phyloP scores from a whole-genome alignment of 2,329 filamentous ascomycete species.

The Endoconidiophora laricicola region DNA sequence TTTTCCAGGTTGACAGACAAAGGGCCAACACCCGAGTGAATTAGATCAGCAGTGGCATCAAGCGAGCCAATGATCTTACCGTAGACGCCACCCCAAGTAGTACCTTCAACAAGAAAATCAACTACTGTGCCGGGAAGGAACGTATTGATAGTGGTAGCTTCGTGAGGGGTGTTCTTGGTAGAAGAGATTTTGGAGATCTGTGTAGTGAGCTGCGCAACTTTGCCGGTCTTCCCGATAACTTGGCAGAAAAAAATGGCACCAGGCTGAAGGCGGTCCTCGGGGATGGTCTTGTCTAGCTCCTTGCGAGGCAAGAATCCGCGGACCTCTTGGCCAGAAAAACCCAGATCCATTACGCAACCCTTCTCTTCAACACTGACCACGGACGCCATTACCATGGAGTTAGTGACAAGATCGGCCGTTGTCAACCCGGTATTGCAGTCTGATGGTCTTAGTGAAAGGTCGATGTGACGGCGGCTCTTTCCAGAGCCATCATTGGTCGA shows the following conservation, averaged over 20 bases:
- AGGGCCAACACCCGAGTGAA: conserved; percentile 68
- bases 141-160: conserved; percentile 73
- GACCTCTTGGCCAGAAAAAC: conserved; percentile 48
- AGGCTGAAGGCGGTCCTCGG: conserved; percentile 55
- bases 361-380: conserved; percentile 90
- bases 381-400: conserved; percentile 71
- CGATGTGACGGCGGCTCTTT: conserved; percentile 65
- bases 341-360: conserved; percentile 83
- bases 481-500: conserved; percentile 45
- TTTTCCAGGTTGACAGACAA: conserved; percentile 53
- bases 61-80: conserved; percentile 88
- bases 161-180: conserved; percentile 45
- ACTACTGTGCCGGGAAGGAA: conserved; percentile 87
- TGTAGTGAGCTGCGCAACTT: conserved; percentile 73
- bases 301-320: conserved; percentile 75
- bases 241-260: conserved; percentile 75
- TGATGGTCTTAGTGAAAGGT: conserved; percentile 67
- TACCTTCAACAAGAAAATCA: conserved; percentile 66
- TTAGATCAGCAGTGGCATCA: conserved; percentile 75
- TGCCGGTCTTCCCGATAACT: conserved; percentile 61
- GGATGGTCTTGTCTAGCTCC: conserved; percentile 52
- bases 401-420: conserved; percentile 54
- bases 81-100: conserved; percentile 54
- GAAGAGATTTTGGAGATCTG: conserved; percentile 54
- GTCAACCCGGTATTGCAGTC: conserved; percentile 62